Base-by-base conservation (phyloP, 1,284 basidiomycete genomes). In the Caloboletus firmus region DNA sequence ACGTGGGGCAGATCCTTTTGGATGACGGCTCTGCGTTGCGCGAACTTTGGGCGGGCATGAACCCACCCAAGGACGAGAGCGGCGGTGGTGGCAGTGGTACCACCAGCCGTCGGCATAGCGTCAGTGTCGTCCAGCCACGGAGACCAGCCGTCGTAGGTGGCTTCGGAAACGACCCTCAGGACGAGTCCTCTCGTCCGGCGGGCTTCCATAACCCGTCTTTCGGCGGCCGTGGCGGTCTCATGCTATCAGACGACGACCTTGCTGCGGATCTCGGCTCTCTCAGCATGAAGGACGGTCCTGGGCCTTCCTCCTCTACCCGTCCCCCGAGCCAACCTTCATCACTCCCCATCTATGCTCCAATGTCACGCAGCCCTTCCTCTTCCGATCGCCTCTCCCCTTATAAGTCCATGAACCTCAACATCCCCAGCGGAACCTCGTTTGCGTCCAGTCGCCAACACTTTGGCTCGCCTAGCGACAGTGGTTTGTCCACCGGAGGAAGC, bases 61-160 rank as follows among this genome's bases (percentile, higher is more conserved):
- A 82, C 56, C 81, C 77, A 0, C 81, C 79, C 7, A 75, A 79
- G 44, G 65, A 69, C 45, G 65, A 87, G 66, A 79, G 78, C 51
- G 82, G 81, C 22, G 76, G 75, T 11, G 80, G 77, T 17, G 81
- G 80, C 1, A 91, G 89, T 63, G 93, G 92, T 1, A 87, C 89
- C 2, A 92, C 91, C 11, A 91, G 88, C 62, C 76, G 93, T 42
- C 76, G 93, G 36, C 93, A 95, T 64, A 91, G 88, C 57, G 91
- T 95, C 59, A 92, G 89, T 54, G 84, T 94, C 55, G 89, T 93
- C 17, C 89, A 87, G 66, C 85, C 87, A 0, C 77, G 87, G 15
- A 73, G 85, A 55, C 84, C 83, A 5, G 81, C 81, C 52, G 74
- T 85, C 55, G 78, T 87, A 1, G 65, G 49, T 22, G 83, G 85